Evolutionary conservation across 169 alveolate genomes (phyloP).

Genomic region (Eimeria sp.): DNA sequence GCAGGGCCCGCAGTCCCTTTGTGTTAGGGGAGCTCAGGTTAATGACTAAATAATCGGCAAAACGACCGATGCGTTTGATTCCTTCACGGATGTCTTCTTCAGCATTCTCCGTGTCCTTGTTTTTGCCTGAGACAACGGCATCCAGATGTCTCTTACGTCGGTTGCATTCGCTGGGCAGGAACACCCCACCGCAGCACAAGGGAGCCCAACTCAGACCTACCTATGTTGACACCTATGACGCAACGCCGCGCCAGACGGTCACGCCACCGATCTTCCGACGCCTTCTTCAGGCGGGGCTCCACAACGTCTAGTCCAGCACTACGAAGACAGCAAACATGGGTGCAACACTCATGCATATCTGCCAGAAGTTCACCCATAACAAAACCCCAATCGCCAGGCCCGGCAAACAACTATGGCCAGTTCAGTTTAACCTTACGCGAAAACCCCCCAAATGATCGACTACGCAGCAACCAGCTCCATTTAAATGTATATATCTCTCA

Average conservation of each 20-base stretch:
- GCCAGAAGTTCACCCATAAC: not conserved
- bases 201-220: slow-evolving; percentile 53
- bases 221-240: slow-evolving; percentile 92
- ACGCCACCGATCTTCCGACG: slow-evolving; percentile 85
- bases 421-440: not conserved
- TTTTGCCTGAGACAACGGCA: slow-evolving; percentile 79
- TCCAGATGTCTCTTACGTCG: not conserved
- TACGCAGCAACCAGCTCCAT: not conserved
- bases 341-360: not conserved
- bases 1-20: slow-evolving; percentile 90
- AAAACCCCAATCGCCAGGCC: not conserved
- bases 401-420: not conserved
- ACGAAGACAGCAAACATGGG: not conserved
- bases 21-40: slow-evolving; percentile 94
- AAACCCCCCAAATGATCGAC: not conserved
- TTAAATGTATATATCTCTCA: not conserved
- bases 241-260: slow-evolving; percentile 88
- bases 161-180: not conserved
- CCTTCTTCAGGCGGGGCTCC: slow-evolving; percentile 84
- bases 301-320: slow-evolving; percentile 90
- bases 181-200: not conserved
- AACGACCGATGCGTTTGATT: slow-evolving; percentile 87
- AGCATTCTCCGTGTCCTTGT: slow-evolving; percentile 87
- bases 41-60: slow-evolving; percentile 91
- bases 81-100: slow-evolving; percentile 86